A percentile compares a stretch with the other conserved stretches of the same genome.
Evolutionary conservation across 2,329 filamentous ascomycete genomes (phyloP).

Genomic region (Lachnum nothofagi): DNA sequence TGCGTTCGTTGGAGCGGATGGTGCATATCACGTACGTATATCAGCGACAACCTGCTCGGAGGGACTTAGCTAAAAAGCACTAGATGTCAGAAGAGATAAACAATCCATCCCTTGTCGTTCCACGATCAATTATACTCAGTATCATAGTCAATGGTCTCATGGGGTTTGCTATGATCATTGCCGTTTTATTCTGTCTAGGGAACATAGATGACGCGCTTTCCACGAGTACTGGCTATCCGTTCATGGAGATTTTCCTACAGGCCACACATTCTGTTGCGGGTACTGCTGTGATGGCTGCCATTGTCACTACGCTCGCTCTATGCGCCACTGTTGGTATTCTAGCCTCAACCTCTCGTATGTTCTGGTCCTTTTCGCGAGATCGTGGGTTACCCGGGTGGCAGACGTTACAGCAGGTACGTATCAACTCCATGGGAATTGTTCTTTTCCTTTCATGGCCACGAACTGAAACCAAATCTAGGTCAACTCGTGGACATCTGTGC

Average conservation of each 20-base stretch:
- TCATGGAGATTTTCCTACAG: conserved; percentile 52
- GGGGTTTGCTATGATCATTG: conserved; percentile 53
- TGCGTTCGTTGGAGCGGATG: conserved; percentile 1
- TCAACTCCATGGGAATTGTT: too few relatives aligned
- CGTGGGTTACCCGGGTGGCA: conserved; percentile 4
- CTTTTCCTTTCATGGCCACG: not conserved
- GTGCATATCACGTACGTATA: conserved; percentile 4
- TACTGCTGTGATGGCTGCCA: conserved; percentile 29
- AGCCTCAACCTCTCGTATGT: conserved; percentile 39
- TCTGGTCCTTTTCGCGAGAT: conserved; percentile 42
- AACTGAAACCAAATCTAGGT: not conserved
- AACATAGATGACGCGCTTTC: conserved; percentile 38
- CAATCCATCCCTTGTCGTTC: conserved; percentile 46
- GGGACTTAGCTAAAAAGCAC: not conserved
- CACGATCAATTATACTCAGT: conserved; percentile 45
- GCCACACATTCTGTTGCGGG: conserved; percentile 37
- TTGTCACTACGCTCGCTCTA: conserved; percentile 32
- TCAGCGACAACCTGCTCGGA: not conserved
- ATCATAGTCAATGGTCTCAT: conserved; percentile 47
- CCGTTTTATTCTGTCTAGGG: conserved; percentile 43
- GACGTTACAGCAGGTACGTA: too few relatives aligned
- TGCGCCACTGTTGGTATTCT: conserved; percentile 33
- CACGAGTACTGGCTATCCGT: conserved; percentile 48
- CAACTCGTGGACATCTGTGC: conserved; percentile 10
- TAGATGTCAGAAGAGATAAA: conserved; percentile 42